phyloP scores from a whole-genome alignment of 768 basidiomycete genomes.

The Leccinellum luteum region DNA sequence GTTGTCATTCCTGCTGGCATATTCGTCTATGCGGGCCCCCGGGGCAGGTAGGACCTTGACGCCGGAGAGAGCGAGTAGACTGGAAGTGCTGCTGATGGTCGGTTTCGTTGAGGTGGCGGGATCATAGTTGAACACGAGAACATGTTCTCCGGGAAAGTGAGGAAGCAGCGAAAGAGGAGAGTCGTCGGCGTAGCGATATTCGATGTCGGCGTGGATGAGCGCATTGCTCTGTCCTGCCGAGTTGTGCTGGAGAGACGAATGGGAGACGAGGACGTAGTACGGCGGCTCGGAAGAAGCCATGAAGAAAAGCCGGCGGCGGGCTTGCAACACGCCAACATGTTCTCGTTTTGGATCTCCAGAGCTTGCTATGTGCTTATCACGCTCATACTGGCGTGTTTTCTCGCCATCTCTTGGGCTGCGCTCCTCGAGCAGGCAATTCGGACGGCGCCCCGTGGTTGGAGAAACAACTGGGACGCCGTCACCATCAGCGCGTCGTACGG shows the following conservation, averaged over 20 bases:
- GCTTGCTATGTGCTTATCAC: slow-evolving; percentile 52
- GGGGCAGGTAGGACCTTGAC: slow-evolving; percentile 72
- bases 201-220: slow-evolving; percentile 63
- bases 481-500: slow-evolving; percentile 70
- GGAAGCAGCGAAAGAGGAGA: slow-evolving; percentile 65
- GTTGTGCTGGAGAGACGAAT: slow-evolving; percentile 42
- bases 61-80: slow-evolving; percentile 48
- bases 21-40: slow-evolving; percentile 58
- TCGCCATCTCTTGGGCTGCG: slow-evolving; percentile 60
- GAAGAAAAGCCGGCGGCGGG: slow-evolving; percentile 1
- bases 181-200: slow-evolving; percentile 84
- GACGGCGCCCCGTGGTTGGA: slow-evolving; percentile 56
- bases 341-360: slow-evolving; percentile 48
- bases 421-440: slow-evolving; percentile 73
- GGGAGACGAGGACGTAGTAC: slow-evolving; percentile 67
- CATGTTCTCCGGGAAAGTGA: slow-evolving; percentile 59
- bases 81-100: slow-evolving; percentile 50
- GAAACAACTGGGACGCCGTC: slow-evolving; percentile 63
- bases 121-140: slow-evolving; percentile 71
- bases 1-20: slow-evolving; percentile 49
- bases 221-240: slow-evolving; percentile 36
- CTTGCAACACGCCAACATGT: slow-evolving; percentile 11
- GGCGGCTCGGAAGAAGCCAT: slow-evolving; percentile 40
- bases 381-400: slow-evolving; percentile 48
- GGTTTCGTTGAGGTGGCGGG: slow-evolving; percentile 40